Conservation (phyloP, 805 yeast species). For the Saturnispora zaruensis region DNA sequence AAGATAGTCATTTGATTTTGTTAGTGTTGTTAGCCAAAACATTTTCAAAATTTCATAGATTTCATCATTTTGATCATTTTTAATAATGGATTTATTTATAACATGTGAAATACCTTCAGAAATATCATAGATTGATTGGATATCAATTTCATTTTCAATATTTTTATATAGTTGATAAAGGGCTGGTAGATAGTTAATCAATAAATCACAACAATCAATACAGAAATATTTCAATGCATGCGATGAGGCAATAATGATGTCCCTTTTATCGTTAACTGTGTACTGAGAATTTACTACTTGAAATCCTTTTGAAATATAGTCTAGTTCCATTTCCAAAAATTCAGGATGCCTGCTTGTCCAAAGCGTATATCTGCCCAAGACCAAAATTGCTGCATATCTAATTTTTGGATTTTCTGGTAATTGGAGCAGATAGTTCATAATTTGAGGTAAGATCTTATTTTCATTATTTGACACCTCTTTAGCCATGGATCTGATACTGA, state of each 20-base stretch:
- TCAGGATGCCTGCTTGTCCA: conserved; percentile 90
- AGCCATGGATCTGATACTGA: conserved; percentile 90
- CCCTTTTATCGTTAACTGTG: conserved; percentile 21
- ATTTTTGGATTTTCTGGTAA: conserved; percentile 81
- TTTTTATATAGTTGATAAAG: conserved; percentile 63
- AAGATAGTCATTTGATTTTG: conserved; percentile 20
- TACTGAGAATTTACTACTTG: conserved; percentile 16
- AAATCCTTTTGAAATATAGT: conserved; percentile 76
- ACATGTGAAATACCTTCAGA: conserved; percentile 88
- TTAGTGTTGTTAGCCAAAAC: conserved; percentile 61
- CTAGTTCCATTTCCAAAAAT: conserved; percentile 70
- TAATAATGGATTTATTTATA: conserved; percentile 35
- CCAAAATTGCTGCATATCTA: conserved; percentile 87
- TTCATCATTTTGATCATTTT: conserved; percentile 30
- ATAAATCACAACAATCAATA: conserved; percentile 69
- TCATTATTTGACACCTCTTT: conserved; percentile 70
- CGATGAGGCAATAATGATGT: conserved; percentile 76
- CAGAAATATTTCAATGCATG: conserved; percentile 92
- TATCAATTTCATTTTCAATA: conserved; percentile 47
- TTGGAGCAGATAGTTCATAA: conserved; percentile 58
- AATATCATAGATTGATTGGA: conserved; percentile 64
- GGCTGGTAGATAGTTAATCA: conserved; percentile 65
- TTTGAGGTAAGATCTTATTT: conserved; percentile 57
- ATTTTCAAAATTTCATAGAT: conserved; percentile 40
- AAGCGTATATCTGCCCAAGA: conserved; percentile 90